Evolutionary conservation across 768 basidiomycete genomes (phyloP).

Genomic region (Lactifluus volemus): DNA sequence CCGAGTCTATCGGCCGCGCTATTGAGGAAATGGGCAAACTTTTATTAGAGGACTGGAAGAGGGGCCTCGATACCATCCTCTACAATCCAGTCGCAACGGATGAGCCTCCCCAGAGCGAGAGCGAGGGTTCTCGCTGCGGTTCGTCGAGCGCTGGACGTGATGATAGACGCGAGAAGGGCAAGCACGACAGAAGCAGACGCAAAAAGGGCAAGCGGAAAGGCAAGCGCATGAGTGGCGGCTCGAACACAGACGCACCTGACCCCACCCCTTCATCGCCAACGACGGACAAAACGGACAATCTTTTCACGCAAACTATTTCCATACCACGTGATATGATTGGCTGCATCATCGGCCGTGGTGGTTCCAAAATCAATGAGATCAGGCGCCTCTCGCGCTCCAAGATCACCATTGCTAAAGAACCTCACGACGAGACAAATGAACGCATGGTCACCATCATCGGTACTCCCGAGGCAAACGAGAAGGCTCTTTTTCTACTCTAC

Average conservation of each 20-base stretch:
- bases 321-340: slow-evolving; percentile 99
- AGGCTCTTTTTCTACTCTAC: slow-evolving; percentile 93
- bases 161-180: slow-evolving; percentile 20
- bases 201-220: slow-evolving; percentile 21
- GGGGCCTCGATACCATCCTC: slow-evolving; percentile 85
- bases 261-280: slow-evolving; percentile 37
- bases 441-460: slow-evolving; percentile 99
- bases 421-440: slow-evolving; percentile 97
- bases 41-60: slow-evolving; percentile 93
- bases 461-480: slow-evolving; percentile 93
- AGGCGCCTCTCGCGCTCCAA: slow-evolving; percentile 94
- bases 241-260: slow-evolving; percentile 39
- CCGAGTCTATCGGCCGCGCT: slow-evolving; percentile 87
- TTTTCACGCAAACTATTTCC: slow-evolving; percentile 97
- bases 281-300: slow-evolving; percentile 48
- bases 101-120: slow-evolving; percentile 46
- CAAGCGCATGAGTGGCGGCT: slow-evolving; percentile 57
- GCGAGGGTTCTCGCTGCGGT: slow-evolving; percentile 28
- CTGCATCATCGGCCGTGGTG: slow-evolving; percentile 91
- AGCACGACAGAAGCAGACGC: slow-evolving; percentile 33
- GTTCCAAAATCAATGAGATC: slow-evolving; percentile 98
- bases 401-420: slow-evolving; percentile 96
- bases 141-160: too few relatives aligned
- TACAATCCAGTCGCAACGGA: slow-evolving; percentile 88
- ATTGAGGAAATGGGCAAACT: slow-evolving; percentile 95